Percentiles rank a stretch among this genome's conserved stretches.
These are phyloP conservation scores for Teunomyces funiuensis DNA, from an alignment of 805 yeast species.

Conservation along the genomic window DNA sequence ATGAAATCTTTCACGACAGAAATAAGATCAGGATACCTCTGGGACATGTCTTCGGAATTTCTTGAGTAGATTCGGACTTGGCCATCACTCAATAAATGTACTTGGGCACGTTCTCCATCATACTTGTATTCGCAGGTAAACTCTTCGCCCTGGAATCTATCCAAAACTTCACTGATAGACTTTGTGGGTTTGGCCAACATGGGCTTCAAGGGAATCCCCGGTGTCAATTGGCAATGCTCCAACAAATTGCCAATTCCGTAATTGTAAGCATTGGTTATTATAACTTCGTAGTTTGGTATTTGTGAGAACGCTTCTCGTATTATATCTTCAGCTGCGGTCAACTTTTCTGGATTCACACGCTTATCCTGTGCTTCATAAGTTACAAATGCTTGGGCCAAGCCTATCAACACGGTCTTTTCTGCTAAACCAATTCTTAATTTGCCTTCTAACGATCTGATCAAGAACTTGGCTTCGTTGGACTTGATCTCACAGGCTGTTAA, in stretches of 20 bases:
- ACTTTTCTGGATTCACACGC: slow-evolving; percentile 38
- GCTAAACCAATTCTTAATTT: slow-evolving; percentile 91
- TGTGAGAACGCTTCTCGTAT: slow-evolving; percentile 86
- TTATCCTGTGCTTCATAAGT: slow-evolving; percentile 47
- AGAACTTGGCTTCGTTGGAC: slow-evolving; percentile 75
- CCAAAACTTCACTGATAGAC: slow-evolving; percentile 86
- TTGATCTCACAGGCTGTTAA: slow-evolving; percentile 79
- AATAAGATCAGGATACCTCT: slow-evolving; percentile 87
- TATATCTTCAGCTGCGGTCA: slow-evolving; percentile 69
- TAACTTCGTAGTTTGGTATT: slow-evolving; percentile 83
- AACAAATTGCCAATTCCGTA: slow-evolving; percentile 66
- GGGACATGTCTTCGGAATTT: slow-evolving; percentile 96
- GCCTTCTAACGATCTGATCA: slow-evolving; percentile 89
- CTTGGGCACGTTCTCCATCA: slow-evolving; percentile 97
- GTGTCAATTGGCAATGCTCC: slow-evolving; percentile 71
- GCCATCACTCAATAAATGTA: slow-evolving; percentile 70
- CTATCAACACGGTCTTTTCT: slow-evolving; percentile 83
- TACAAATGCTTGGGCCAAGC: slow-evolving; percentile 80
- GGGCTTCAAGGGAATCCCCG: slow-evolving; percentile 95
- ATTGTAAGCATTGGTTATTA: slow-evolving; percentile 64
- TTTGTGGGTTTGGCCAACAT: slow-evolving; percentile 99
- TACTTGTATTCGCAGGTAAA: slow-evolving; percentile 97
- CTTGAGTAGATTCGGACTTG: slow-evolving; percentile 80
- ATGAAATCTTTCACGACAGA: slow-evolving; percentile 64
- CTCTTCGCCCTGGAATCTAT: slow-evolving; percentile 77